Evolutionary conservation across 495 filamentous ascomycete genomes (phyloP), one percentile per base, ranked within the genome.

Genomic region (Mytilinidion resinicola): DNA sequence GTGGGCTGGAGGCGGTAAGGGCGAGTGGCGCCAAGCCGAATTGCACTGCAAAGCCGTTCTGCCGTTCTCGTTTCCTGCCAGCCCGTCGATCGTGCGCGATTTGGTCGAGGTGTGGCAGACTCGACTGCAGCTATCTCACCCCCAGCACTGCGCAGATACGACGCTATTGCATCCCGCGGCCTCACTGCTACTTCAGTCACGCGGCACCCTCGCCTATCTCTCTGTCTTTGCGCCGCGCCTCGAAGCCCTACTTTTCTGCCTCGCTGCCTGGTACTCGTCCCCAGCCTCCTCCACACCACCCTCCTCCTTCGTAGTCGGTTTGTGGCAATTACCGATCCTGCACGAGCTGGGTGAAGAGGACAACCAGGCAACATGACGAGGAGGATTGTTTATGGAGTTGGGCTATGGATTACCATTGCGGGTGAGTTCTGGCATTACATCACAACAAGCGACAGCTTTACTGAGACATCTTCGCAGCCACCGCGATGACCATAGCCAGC

Each of bases 401-500:
- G 70, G 34, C 60, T 75, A 36, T 70, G 67, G 66, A 56, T 69
- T 14, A 72, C 67, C 55, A 38, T 73, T 11, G 71, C 67, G 54
- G 71, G 69, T 71, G 36, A 34, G 65, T 61, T 30, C 15, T 44
- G 38, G 15, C 25, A 30, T 11, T 20, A 50, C 47, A 43, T 17
- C 15, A 46, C 41, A 55, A 36, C 37, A 53, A 17, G 33, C 19
- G 50, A 19, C 34, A 37, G 10, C 1, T 35, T 60, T 19, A 36
- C 12, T 41, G 9, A 53, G 44, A 53, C 44, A 56, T 53, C 17
- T 48, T 51, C 21, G 57, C 69, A 95, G 91, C 88, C 38, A 89
- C 87, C 39, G 82, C 78, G 15, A 77, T 96, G 67, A 95, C 90
- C 19, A 73, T 97, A 37, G 76, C 82, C 25, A 79, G 86, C 35